A percentile compares a stretch with the other conserved stretches of the same genome.
These are phyloP conservation scores for Penicillium cataractarum DNA, from an alignment of 495 filamentous ascomycete genomes.

Conservation along the genomic window DNA sequence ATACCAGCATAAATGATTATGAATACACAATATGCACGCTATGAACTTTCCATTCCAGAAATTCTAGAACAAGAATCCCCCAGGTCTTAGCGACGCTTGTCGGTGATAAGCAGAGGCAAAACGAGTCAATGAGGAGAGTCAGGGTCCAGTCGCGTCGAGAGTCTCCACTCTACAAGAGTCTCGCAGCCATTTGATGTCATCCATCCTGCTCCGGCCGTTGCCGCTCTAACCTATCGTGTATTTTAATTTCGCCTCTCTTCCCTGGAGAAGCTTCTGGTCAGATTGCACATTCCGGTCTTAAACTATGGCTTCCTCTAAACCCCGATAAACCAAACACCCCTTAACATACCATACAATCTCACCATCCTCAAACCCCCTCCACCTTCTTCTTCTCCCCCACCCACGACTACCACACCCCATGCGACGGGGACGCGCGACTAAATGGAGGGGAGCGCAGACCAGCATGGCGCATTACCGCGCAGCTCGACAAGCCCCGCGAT, in stretches of 20 bases:
- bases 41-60: neutral
- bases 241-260: constrained; percentile 14
- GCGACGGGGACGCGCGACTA: constrained; percentile 15
- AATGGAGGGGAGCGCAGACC: constrained; percentile 25
- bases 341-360: neutral
- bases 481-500: constrained; percentile 25
- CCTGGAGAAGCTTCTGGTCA: neutral
- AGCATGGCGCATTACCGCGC: constrained; percentile 16
- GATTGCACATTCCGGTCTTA: neutral
- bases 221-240: constrained; percentile 25
- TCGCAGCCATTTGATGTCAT: constrained; percentile 38
- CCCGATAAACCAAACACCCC: neutral
- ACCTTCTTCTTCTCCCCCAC: neutral
- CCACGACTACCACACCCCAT: constrained; percentile 12
- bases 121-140: neutral
- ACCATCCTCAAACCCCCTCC: neutral
- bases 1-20: neutral
- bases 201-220: constrained; percentile 26
- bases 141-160: constrained; percentile 14
- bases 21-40: too few relatives aligned
- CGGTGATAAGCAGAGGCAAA: constrained; percentile 1
- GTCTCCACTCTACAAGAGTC: constrained; percentile 20
- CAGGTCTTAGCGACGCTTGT: constrained; percentile 10
- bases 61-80: neutral
- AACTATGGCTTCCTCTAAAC: neutral